Evolutionary conservation across 106 monocot genomes (phyloP).

Genomic region (Phalaenopsis aphrodite): DNA sequence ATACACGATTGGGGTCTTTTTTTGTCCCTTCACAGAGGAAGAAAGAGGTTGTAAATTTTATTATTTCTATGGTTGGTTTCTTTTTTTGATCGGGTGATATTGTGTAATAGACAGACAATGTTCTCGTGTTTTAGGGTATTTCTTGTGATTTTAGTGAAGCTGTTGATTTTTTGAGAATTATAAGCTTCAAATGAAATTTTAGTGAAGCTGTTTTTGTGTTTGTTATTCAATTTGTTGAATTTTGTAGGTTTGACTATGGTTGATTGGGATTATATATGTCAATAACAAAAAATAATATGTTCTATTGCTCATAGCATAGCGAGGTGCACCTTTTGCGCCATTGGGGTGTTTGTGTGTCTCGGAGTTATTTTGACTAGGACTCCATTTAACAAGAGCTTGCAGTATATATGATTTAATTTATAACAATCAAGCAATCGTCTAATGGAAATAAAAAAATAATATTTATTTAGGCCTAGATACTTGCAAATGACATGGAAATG

Average conservation of each 20-base stretch:
- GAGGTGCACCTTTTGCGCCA: background rate
- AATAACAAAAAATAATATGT: background rate
- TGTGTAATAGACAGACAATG: background rate
- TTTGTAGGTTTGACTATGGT: background rate
- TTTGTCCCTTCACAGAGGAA: constrained; percentile 70
- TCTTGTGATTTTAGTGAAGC: too few species aligned
- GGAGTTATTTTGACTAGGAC: too few species aligned
- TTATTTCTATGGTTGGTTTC: background rate
- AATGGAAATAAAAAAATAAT: too few species aligned
- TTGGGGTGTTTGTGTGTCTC: background rate
- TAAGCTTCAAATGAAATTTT: background rate
- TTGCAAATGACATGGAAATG: too few species aligned
- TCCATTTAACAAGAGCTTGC: too few species aligned
- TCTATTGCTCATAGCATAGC: background rate
- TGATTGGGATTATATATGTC: background rate
- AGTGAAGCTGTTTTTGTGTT: background rate
- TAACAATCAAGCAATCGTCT: too few species aligned
- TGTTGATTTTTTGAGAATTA: background rate
- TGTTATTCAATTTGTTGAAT: background rate
- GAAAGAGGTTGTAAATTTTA: constrained; percentile 56
- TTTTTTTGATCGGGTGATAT: background rate
- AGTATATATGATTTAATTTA: too few species aligned
- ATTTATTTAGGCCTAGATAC: too few species aligned
- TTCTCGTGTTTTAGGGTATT: background rate
- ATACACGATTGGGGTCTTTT: constrained; percentile 68